Evolutionary conservation across 129 eudicot genomes (phyloP).

Genomic region (Lactuca sativa): DNA sequence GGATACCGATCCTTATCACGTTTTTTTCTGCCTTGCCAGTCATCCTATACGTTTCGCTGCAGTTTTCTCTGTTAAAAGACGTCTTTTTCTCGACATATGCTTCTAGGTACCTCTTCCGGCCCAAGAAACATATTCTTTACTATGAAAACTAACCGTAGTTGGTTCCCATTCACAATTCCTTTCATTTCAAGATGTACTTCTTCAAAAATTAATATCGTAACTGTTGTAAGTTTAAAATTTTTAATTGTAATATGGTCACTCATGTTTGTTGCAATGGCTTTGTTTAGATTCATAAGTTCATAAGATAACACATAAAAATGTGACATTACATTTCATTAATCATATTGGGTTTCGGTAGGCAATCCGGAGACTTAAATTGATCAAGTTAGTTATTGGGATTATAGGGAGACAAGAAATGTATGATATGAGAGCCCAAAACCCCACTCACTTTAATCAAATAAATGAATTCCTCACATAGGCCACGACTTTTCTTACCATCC

Average conservation of each 20-base stretch:
- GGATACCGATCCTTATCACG: conserved; percentile 28
- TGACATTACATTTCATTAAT: too few relatives aligned
- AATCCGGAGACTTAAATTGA: too few relatives aligned
- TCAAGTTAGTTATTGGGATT: too few relatives aligned
- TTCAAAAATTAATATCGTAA: not conserved
- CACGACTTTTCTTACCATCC: too few relatives aligned
- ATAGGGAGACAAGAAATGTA: too few relatives aligned
- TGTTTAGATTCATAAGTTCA: too few relatives aligned
- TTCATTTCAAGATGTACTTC: not conserved
- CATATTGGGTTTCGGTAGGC: too few relatives aligned
- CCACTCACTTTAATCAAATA: too few relatives aligned
- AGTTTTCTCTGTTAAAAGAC: conserved; percentile 37
- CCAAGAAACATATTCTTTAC: conserved; percentile 8
- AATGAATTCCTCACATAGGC: too few relatives aligned
- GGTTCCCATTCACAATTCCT: not conserved
- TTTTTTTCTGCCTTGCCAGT: conserved; percentile 30
- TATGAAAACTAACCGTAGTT: not conserved
- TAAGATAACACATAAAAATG: too few relatives aligned
- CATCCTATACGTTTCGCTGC: conserved; percentile 23
- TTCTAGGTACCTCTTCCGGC: conserved; percentile 14
- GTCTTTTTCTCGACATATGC: conserved; percentile 34
- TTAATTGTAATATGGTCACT: not conserved
- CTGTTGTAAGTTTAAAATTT: not conserved
- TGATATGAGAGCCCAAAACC: too few relatives aligned
- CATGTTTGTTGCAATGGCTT: too few relatives aligned